phyloP scores from a whole-genome alignment of 192 early-diverging fungal genomes.

The Glomus cerebriforme region DNA sequence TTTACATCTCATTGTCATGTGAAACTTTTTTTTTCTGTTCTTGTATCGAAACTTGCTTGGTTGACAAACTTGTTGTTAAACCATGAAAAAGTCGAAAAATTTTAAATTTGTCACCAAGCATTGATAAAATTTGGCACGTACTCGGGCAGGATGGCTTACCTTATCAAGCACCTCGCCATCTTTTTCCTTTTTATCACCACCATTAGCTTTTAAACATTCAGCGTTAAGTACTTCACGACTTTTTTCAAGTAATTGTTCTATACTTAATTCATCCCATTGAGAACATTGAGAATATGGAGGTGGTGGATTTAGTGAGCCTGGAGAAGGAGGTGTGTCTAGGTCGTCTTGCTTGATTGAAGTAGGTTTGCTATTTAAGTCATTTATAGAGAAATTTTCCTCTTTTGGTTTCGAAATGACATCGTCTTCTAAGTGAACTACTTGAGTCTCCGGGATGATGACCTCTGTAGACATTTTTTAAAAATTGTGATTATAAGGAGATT shows the following conservation, averaged over 20 bases:
- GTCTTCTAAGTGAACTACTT: background rate
- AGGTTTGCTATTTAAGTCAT: background rate
- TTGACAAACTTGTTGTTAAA: background rate
- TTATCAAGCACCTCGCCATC: conserved; percentile 26
- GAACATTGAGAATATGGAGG: conserved; percentile 27
- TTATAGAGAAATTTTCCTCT: background rate
- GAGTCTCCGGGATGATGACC: conserved; percentile 18
- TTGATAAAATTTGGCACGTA: conserved; percentile 16
- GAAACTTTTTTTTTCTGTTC: too few species aligned
- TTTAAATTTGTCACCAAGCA: background rate
- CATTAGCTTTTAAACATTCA: conserved; percentile 21
- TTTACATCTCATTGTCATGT: too few species aligned
- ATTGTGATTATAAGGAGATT: background rate
- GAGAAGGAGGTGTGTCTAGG: conserved; percentile 12
- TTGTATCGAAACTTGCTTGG: background rate
- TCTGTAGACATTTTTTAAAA: background rate
- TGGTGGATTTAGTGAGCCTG: conserved; percentile 7
- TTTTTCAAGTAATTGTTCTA: conserved; percentile 31
- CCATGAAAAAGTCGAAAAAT: background rate
- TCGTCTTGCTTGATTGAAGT: conserved; percentile 7
- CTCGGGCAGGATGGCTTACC: conserved; percentile 6
- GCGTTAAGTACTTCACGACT: conserved; percentile 20
- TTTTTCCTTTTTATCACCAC: conserved; percentile 8
- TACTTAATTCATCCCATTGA: conserved; percentile 22
- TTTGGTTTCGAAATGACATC: background rate